These are phyloP conservation scores for Hypoxylon sp. DNA, from an alignment of 2,329 filamentous ascomycete species.

Conservation along the genomic window DNA sequence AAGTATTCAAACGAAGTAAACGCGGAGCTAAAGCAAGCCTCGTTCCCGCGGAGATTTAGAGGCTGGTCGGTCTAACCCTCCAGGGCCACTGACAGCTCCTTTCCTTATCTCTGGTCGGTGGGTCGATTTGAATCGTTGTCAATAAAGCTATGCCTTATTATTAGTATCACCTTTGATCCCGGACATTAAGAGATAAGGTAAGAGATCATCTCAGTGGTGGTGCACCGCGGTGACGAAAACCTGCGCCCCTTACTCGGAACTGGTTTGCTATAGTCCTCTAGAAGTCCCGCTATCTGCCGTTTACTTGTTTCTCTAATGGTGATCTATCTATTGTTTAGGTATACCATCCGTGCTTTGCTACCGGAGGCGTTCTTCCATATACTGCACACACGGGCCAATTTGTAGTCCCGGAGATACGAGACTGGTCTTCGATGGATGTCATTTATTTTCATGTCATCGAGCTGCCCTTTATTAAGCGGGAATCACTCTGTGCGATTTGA, in stretches of 20 bases:
- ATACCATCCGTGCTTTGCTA: slow-evolving; percentile 26
- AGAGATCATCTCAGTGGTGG: slow-evolving; percentile 1
- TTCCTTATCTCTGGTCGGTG: slow-evolving; percentile 45
- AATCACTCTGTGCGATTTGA: slow-evolving; percentile 2
- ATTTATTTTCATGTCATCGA: slow-evolving; percentile 15
- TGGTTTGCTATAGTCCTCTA: slow-evolving; percentile 15
- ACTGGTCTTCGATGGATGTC: slow-evolving; percentile 5
- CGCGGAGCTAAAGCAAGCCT: slow-evolving; percentile 30
- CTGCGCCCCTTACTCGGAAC: slow-evolving; percentile 1
- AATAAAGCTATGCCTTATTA: slow-evolving; percentile 28
- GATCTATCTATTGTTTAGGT: slow-evolving; percentile 9
- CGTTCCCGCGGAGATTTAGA: slow-evolving; percentile 40
- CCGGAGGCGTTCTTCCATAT: slow-evolving; percentile 9
- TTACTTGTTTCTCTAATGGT: slow-evolving; percentile 17
- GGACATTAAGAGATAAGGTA: slow-evolving; percentile 31
- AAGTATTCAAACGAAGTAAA: slow-evolving; percentile 5
- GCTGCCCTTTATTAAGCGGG: slow-evolving; percentile 11
- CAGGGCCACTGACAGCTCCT: slow-evolving; percentile 42
- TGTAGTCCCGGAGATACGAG: slow-evolving; percentile 25
- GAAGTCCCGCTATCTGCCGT: slow-evolving; percentile 14
- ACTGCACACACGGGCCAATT: slow-evolving; percentile 15
- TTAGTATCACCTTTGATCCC: slow-evolving; percentile 24
- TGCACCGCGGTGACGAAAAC: neutral
- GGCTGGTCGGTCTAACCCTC: slow-evolving; percentile 1
- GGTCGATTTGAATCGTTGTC: slow-evolving; percentile 22